phyloP scores from a whole-genome alignment of 129 eudicot species.

The Oenanthe sinensis region DNA sequence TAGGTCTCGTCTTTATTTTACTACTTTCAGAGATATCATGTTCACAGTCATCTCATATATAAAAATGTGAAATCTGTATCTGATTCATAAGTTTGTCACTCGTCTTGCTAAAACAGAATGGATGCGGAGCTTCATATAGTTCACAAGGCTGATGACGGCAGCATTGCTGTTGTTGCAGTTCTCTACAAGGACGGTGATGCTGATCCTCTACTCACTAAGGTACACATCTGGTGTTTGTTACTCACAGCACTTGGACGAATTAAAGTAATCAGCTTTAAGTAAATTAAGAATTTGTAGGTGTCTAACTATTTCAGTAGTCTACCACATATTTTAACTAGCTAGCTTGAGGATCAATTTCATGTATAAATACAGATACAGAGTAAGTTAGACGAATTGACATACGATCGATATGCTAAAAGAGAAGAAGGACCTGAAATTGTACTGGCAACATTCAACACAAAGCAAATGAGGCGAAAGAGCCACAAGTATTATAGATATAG shows the following conservation, averaged over 20 bases:
- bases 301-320: background rate
- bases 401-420: constrained; percentile 18
- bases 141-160: constrained; percentile 64
- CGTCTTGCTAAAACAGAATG: constrained; percentile 23
- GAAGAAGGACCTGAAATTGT: constrained; percentile 27
- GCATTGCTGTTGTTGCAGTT: constrained; percentile 49
- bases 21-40: background rate
- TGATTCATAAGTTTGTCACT: background rate
- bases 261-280: background rate
- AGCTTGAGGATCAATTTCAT: background rate
- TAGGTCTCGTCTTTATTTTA: background rate
- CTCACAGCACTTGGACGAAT: background rate
- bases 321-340: background rate
- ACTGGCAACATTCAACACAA: constrained; percentile 35
- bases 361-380: constrained; percentile 34
- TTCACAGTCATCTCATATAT: background rate
- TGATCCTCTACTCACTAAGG: constrained; percentile 64
- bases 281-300: background rate
- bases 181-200: constrained; percentile 58
- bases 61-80: background rate
- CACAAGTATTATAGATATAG: constrained; percentile 64
- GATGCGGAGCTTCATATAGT: constrained; percentile 87
- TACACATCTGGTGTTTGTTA: background rate
- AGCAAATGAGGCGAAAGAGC: constrained; percentile 40
- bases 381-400: constrained; percentile 36